Evolutionary conservation across 2,329 filamentous ascomycete genomes (phyloP).

Genomic region (Bipolaris gigantea): DNA sequence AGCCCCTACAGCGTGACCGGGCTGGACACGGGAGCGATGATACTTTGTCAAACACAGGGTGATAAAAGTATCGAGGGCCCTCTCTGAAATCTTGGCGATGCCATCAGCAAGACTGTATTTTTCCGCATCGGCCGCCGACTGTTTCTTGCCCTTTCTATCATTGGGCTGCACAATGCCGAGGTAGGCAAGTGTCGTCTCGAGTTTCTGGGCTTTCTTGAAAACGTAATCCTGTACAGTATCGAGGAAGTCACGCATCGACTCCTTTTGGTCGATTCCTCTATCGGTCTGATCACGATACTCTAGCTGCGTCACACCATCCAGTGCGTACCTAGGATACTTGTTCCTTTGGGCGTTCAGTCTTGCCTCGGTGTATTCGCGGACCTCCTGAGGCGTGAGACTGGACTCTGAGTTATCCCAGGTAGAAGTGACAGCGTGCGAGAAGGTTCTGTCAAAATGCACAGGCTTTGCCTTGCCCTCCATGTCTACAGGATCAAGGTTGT

Average conservation of each 20-base stretch:
- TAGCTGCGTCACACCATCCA: conserved; percentile 52
- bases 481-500: conserved; percentile 92
- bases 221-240: conserved; percentile 76
- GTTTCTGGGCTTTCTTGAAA: conserved; percentile 61
- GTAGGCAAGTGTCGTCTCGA: conserved; percentile 53
- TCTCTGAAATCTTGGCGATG: conserved; percentile 79
- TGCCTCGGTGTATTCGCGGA: conserved; percentile 67
- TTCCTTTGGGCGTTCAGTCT: conserved; percentile 69
- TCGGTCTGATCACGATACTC: conserved; percentile 71
- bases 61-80: conserved; percentile 76
- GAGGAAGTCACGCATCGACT: conserved; percentile 81
- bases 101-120: conserved; percentile 57
- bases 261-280: conserved; percentile 58
- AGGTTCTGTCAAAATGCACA: conserved; percentile 89
- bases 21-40: conserved; percentile 86
- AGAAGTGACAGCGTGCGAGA: conserved; percentile 73
- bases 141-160: conserved; percentile 12
- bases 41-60: conserved; percentile 85
- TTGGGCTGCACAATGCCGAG: conserved; percentile 27
- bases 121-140: conserved; percentile 38
- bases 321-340: conserved; percentile 48
- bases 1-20: conserved; percentile 92
- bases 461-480: conserved; percentile 96
- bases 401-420: conserved; percentile 79
- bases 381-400: conserved; percentile 73